Conservation (phyloP, 2,329 filamentous ascomycete species). For the Exophiala sp. region DNA sequence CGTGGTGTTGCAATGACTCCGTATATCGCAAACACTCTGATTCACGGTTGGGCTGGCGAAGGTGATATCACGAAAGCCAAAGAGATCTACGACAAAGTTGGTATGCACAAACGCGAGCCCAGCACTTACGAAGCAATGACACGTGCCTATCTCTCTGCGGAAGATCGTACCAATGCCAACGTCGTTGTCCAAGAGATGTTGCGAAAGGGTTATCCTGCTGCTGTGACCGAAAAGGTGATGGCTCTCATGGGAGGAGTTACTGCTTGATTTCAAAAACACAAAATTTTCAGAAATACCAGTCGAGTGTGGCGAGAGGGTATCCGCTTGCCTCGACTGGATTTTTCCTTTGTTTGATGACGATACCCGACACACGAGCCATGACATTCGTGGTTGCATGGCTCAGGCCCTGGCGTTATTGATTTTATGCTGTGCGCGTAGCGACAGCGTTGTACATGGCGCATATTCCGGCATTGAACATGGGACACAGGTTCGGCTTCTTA, state of each 20-base stretch:
- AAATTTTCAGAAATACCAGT: background rate
- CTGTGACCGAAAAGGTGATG: slow-evolving; percentile 88
- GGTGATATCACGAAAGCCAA: slow-evolving; percentile 76
- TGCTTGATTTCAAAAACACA: slow-evolving; percentile 4
- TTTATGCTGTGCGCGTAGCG: too few species aligned
- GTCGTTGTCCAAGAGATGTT: slow-evolving; percentile 85
- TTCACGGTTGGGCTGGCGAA: slow-evolving; percentile 90
- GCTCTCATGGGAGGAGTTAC: slow-evolving; percentile 66
- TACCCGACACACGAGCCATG: slow-evolving; percentile 18
- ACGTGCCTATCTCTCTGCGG: slow-evolving; percentile 79
- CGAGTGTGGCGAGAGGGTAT: slow-evolving; percentile 20
- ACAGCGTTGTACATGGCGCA: slow-evolving; percentile 3
- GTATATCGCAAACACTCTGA: slow-evolving; percentile 97
- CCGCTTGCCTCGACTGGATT: slow-evolving; percentile 20
- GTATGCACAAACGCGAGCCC: slow-evolving; percentile 77
- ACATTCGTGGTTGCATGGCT: slow-evolving; percentile 6
- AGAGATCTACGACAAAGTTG: slow-evolving; percentile 74
- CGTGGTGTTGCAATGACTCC: slow-evolving; percentile 81
- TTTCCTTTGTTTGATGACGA: slow-evolving; percentile 21
- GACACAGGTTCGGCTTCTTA: background rate
- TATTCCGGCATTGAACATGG: background rate
- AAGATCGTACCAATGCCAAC: slow-evolving; percentile 74
- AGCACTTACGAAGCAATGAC: slow-evolving; percentile 99
- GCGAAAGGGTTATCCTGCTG: slow-evolving; percentile 80
- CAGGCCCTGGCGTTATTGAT: slow-evolving; percentile 3